Evolutionary conservation across 768 basidiomycete genomes (phyloP).

Genomic region (Rhodotorula kratochvilovae): DNA sequence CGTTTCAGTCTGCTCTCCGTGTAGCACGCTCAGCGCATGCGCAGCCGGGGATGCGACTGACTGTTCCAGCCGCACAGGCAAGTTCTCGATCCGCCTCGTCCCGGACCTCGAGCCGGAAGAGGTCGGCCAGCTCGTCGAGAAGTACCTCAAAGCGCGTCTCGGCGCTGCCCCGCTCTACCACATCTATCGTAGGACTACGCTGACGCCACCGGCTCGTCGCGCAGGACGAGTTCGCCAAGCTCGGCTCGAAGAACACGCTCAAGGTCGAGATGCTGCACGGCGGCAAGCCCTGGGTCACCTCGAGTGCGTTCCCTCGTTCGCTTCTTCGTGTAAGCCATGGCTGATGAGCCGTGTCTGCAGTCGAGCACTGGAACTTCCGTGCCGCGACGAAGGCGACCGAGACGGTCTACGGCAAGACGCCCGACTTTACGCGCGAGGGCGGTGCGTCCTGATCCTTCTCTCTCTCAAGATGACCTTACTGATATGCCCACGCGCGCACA

Average conservation of each 20-base stretch:
- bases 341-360: not conserved
- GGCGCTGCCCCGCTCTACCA: too few relatives aligned
- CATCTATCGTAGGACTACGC: not conserved
- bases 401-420: conserved; percentile 64
- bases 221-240: conserved; percentile 69
- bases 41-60: too few relatives aligned
- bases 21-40: too few relatives aligned
- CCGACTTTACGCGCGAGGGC: conserved; percentile 84
- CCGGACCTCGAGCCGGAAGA: conserved; percentile 78
- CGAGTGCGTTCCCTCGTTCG: conserved; percentile 1
- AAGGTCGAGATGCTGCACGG: conserved; percentile 67
- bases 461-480: not conserved
- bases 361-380: conserved; percentile 86
- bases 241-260: conserved; percentile 77
- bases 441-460: conserved; percentile 59
- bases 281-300: conserved; percentile 80
- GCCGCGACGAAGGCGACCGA: conserved; percentile 62
- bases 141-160: conserved; percentile 57
- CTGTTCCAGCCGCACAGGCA: too few relatives aligned
- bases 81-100: conserved; percentile 90
- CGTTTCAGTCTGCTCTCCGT: too few relatives aligned
- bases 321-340: not conserved
- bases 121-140: conserved; percentile 65
- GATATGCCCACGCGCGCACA: not conserved
- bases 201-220: too few relatives aligned